phyloP scores from a whole-genome alignment of 495 filamentous ascomycete genomes.

The Neurospora hispaniola region DNA sequence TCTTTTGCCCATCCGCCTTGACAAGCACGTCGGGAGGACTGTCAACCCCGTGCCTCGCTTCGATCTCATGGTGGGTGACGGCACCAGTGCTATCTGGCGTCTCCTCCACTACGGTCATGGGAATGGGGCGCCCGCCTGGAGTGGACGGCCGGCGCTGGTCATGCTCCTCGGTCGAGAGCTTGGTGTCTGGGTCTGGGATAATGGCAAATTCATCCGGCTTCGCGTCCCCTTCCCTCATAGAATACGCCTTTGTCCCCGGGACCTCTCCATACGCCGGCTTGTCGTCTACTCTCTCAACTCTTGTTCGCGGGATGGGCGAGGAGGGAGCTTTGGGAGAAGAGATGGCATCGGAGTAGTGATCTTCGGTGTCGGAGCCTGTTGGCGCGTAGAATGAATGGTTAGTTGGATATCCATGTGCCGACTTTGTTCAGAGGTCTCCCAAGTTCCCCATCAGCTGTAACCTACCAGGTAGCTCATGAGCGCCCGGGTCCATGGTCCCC shows the following conservation, averaged over 20 bases:
- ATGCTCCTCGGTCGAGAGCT: constrained; percentile 9
- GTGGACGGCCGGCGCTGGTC: constrained; percentile 21
- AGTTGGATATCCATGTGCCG: constrained; percentile 4
- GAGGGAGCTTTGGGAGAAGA: constrained; percentile 46
- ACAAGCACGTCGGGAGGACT: constrained; percentile 37
- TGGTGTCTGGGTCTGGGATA: constrained; percentile 35
- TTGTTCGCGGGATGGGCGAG: constrained; percentile 64
- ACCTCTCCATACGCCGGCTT: constrained; percentile 71
- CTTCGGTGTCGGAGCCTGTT: constrained; percentile 65
- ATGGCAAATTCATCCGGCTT: constrained; percentile 60
- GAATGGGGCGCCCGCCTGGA: constrained; percentile 34
- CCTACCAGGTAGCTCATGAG: constrained; percentile 65
- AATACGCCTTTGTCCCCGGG: constrained; percentile 71
- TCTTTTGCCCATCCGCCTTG: constrained; percentile 29
- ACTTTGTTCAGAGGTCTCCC: background rate
- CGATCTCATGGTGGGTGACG: constrained; percentile 27
- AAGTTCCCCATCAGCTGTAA: background rate
- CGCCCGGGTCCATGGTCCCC: constrained; percentile 66
- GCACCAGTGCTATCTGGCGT: constrained; percentile 30
- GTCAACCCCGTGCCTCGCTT: constrained; percentile 32
- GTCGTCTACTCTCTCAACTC: constrained; percentile 67
- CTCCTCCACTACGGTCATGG: constrained; percentile 41
- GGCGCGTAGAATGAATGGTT: background rate
- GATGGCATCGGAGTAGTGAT: constrained; percentile 85
- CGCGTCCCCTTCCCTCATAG: constrained; percentile 69